Conservation (phyloP, 148 eudicot species). For the Cornus kousa region DNA sequence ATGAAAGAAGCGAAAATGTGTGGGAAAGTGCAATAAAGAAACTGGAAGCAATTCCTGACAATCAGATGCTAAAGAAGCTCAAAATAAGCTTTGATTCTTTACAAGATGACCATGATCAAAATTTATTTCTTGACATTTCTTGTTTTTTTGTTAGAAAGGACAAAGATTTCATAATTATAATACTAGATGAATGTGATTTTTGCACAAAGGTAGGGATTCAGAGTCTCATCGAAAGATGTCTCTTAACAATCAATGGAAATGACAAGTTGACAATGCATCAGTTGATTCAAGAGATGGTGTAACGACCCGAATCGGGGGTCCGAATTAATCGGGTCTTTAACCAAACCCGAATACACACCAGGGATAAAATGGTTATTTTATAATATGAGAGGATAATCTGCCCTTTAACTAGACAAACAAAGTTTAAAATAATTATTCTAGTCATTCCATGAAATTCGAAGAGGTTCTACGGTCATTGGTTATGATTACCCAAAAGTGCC, state of each 20-base stretch:
- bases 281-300: slow-evolving; percentile 12
- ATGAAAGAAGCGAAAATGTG: slow-evolving; percentile 2
- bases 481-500: too few species aligned
- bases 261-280: slow-evolving; percentile 6
- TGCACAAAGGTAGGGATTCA: slow-evolving; percentile 13
- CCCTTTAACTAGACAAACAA: too few species aligned
- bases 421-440: too few species aligned
- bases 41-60: slow-evolving; percentile 6
- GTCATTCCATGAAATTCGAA: too few species aligned
- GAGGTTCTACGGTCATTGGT: too few species aligned
- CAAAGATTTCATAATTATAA: background rate
- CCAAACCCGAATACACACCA: too few species aligned
- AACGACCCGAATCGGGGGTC: too few species aligned
- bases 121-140: slow-evolving; percentile 24
- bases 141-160: slow-evolving; percentile 22
- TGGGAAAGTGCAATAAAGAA: slow-evolving; percentile 24
- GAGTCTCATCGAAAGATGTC: slow-evolving; percentile 5
- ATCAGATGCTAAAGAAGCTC: slow-evolving; percentile 2
- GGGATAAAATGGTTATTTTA: too few species aligned
- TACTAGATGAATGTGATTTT: slow-evolving; percentile 16
- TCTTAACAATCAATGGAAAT: slow-evolving; percentile 5
- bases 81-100: slow-evolving; percentile 19
- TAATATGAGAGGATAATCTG: too few species aligned
- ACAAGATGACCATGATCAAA: slow-evolving; percentile 20
- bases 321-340: too few species aligned